These are phyloP conservation scores for Ceratobasidium sp. DNA, from an alignment of 1,284 basidiomycete genomes.

Conservation along the genomic window DNA sequence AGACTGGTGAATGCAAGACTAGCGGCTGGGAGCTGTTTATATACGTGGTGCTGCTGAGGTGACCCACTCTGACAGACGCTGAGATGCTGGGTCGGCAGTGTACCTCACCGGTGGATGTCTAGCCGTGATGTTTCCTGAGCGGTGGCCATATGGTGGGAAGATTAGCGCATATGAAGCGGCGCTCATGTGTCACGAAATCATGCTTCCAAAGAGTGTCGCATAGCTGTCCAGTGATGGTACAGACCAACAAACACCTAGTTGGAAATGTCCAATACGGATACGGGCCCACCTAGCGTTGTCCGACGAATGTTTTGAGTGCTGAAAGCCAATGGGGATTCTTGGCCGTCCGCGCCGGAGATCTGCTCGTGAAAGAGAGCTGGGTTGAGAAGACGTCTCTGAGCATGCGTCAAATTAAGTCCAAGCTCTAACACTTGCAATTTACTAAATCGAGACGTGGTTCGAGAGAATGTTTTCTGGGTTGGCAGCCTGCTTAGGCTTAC, in stretches of 20 bases:
- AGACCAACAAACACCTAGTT: no score
- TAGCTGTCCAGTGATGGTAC: no score
- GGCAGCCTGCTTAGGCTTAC: no score
- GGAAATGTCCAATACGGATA: no score
- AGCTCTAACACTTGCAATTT: no score
- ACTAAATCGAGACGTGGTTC: no score
- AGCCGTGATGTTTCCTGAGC: not conserved
- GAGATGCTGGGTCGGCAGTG: not conserved
- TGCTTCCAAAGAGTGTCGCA: no score
- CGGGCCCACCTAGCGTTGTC: no score
- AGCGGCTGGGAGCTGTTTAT: not conserved
- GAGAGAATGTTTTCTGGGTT: no score
- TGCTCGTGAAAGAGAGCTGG: not conserved
- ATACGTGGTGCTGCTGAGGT: no score
- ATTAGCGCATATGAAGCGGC: conserved; percentile 2
- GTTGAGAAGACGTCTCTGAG: not conserved
- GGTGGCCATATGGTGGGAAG: not conserved
- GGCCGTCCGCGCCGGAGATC: not conserved
- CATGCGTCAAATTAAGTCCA: not conserved
- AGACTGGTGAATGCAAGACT: not conserved
- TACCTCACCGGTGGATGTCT: not conserved
- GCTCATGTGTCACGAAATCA: not conserved
- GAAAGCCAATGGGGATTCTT: not conserved
- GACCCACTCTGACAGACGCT: no score
- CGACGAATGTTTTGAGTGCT: not conserved